These are phyloP conservation scores for Vaccinium macrocarpon DNA, from an alignment of 148 eudicot genomes.

Conservation along the genomic window DNA sequence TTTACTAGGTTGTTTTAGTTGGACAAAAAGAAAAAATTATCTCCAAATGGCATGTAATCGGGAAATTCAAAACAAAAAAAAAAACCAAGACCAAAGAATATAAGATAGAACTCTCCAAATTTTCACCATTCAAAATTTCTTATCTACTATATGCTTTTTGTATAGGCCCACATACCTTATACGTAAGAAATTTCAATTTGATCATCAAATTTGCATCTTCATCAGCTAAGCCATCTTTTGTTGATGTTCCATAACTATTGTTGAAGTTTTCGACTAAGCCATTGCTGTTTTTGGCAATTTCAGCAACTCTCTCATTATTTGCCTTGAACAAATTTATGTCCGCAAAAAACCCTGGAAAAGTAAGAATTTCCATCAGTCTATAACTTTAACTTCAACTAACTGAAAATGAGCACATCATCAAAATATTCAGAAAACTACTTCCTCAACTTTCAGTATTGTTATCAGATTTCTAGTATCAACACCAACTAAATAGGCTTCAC, in stretches of 20 bases:
- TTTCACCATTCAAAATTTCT: neutral
- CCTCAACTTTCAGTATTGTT: neutral
- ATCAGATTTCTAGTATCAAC: neutral
- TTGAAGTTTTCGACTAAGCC: constrained; percentile 21
- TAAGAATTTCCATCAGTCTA: neutral
- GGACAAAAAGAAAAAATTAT: neutral
- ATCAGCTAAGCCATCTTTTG: constrained; percentile 67
- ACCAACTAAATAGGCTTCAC: neutral
- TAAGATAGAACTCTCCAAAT: neutral
- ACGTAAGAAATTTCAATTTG: constrained; percentile 88
- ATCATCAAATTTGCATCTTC: constrained; percentile 96
- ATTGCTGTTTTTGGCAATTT: constrained; percentile 28
- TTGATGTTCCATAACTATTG: constrained; percentile 29
- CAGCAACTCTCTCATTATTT: constrained; percentile 45
- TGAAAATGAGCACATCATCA: neutral
- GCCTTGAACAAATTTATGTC: constrained; percentile 78
- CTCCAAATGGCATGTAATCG: neutral
- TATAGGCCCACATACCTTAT: constrained; percentile 49
- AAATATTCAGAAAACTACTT: neutral
- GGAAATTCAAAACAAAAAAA: neutral
- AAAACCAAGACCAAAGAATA: too few species aligned
- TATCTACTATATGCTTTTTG: neutral
- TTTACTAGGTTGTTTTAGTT: neutral
- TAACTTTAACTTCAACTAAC: neutral
- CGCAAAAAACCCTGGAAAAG: constrained; percentile 79